These are phyloP conservation scores for Suillus subluteus DNA, from an alignment of 768 basidiomycete genomes.

Conservation along the genomic window DNA sequence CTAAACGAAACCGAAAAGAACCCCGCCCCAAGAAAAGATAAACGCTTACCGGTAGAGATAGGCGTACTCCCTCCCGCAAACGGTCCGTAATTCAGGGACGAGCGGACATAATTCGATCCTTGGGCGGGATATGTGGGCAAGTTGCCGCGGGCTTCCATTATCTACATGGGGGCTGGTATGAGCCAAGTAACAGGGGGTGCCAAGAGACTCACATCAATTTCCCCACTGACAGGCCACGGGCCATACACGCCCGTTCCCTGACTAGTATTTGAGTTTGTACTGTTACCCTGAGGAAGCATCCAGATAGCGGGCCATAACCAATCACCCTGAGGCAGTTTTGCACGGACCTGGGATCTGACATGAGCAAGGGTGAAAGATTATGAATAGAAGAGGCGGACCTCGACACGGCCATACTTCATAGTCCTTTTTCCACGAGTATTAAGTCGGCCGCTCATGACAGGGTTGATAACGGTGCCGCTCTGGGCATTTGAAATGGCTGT, in stretches of 20 bases:
- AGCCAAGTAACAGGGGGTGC: neutral
- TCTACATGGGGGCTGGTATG: constrained; percentile 30
- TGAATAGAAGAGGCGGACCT: constrained; percentile 33
- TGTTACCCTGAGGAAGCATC: constrained; percentile 34
- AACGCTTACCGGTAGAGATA: constrained; percentile 29
- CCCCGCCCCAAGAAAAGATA: neutral
- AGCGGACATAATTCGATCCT: constrained; percentile 52
- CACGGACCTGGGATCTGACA: constrained; percentile 44
- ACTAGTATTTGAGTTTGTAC: constrained; percentile 8
- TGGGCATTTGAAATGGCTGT: constrained; percentile 44
- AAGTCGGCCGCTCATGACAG: constrained; percentile 57
- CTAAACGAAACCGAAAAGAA: neutral
- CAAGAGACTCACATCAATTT: constrained; percentile 57
- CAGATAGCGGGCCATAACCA: constrained; percentile 40
- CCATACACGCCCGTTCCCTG: constrained; percentile 31
- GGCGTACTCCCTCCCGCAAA: constrained; percentile 38
- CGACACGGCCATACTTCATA: constrained; percentile 61
- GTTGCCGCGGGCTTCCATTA: constrained; percentile 59
- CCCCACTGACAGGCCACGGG: constrained; percentile 56
- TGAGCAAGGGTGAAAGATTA: neutral
- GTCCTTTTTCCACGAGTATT: constrained; percentile 50
- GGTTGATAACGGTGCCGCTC: constrained; percentile 46
- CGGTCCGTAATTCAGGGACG: constrained; percentile 73
- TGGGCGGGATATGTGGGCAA: constrained; percentile 43
- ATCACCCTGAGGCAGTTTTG: constrained; percentile 61